Evolutionary conservation across 225 moss, liverwort and hornwort genomes (phyloP), one percentile per base, ranked within the genome.

Genomic region (Rhytidiadelphus loreus): DNA sequence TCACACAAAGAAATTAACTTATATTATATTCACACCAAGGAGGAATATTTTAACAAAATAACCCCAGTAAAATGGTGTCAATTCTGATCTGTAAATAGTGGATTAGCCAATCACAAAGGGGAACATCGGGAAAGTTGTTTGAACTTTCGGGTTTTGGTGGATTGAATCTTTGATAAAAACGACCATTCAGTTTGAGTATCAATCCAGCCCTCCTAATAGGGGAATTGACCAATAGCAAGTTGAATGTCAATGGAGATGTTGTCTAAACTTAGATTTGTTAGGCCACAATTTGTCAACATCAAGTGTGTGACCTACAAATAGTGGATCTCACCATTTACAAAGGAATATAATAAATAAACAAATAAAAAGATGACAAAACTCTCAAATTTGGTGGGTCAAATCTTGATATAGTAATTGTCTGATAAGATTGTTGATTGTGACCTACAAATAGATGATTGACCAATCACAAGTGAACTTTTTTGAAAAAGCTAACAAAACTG

Each of bases 141-240:
- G 21, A 52, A 17, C 0, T 7, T n/a, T n/a, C n/a, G 1, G 2
- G 13, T 13, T 33, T 19, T 76, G 5, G 7, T 76, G 5, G 8
- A 13, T 77, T 0, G 15, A 53, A 23, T 53, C n/a, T 8, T 35
- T 37, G 6, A 16, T 2, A 14, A 53, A n/a, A 76, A 77, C 0
- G 3, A 35, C 14, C 1, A 14, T 1, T 15, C 0, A 3, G 0
- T 3, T 4, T 1, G 3, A 24, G 0, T 53, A 6, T 37, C 24
- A 37, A 37, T 35, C 6, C 9, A 37, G 1, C 3, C 24, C 15
- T 77, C 1, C 2, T 2, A 35, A 2, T 9, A 53, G 15, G 8
- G 2, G 35, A 35, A 13, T 35, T 35, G 33, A 33, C 1, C 5
- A 35, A 52, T 52, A 0, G 18, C 22, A 33, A 52, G 17, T 12